Evolutionary conservation across 2,329 filamentous ascomycete genomes (phyloP).

Genomic region (Fusarium sp.): DNA sequence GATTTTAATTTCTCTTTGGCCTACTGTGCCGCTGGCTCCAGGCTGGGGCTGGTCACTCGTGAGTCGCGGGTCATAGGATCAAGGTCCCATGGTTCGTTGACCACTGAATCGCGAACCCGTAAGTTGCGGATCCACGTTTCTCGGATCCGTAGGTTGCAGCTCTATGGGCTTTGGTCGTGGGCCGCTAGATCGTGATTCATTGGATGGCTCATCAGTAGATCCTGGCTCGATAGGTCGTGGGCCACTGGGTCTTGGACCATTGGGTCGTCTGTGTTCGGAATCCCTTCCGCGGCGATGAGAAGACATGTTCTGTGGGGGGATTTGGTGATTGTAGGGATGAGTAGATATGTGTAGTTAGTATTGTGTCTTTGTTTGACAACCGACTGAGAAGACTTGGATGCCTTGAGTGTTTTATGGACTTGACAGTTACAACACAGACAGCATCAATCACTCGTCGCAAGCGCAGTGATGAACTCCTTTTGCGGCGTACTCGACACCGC

Average conservation of each 20-base stretch:
- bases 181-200: neutral
- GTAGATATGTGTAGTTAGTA: too few species aligned
- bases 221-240: neutral
- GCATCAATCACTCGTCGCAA: neutral
- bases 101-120: neutral
- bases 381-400: neutral
- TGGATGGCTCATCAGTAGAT: neutral
- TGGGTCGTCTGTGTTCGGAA: neutral
- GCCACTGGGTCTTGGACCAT: neutral
- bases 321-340: neutral
- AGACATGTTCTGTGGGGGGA: neutral
- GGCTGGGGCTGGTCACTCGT: neutral
- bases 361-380: too few species aligned
- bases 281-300: neutral
- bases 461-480: neutral
- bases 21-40: accelerated
- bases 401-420: neutral
- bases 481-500: neutral
- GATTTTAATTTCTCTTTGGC: neutral
- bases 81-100: neutral
- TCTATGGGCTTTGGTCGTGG: neutral
- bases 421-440: neutral
- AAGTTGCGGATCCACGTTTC: neutral
- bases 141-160: accelerated
- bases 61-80: neutral